These are phyloP conservation scores for Suhomyces yuchorum DNA, from an alignment of 1,139 yeast genomes.

Conservation along the genomic window DNA sequence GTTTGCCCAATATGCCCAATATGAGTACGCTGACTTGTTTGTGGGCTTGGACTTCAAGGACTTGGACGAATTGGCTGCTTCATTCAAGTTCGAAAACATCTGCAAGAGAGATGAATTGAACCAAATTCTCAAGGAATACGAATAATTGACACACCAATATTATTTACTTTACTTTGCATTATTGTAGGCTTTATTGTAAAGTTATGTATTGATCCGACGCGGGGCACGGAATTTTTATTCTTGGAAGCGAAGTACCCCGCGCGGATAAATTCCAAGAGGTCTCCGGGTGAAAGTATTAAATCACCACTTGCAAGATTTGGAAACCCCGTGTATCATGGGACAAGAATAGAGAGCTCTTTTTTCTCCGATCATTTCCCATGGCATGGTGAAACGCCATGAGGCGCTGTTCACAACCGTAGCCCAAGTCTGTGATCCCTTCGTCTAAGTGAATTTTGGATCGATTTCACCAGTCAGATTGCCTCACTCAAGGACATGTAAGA, in stretches of 20 bases:
- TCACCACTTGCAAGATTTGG: no score
- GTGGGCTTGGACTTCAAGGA: slow-evolving; percentile 41
- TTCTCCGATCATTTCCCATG: no score
- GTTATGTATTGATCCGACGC: neutral
- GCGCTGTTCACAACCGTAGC: no score
- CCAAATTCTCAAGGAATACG: slow-evolving; percentile 32
- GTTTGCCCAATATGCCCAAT: slow-evolving; percentile 41
- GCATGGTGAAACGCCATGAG: no score
- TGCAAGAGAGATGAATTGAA: slow-evolving; percentile 43
- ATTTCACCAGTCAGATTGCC: no score
- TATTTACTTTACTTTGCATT: neutral
- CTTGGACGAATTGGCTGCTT: slow-evolving; percentile 49
- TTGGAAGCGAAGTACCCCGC: neutral
- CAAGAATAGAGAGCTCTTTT: no score
- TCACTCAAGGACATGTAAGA: no score
- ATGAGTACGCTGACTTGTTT: slow-evolving; percentile 46
- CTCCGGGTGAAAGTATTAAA: no score
- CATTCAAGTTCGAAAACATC: slow-evolving; percentile 48
- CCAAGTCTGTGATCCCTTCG: no score
- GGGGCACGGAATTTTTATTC: neutral
- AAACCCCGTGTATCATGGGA: no score
- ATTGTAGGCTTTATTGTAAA: neutral
- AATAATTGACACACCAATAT: neutral
- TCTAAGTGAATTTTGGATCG: no score
- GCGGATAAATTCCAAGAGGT: neutral